These are phyloP conservation scores for Mucor velutinosus DNA, from an alignment of 371 early-diverging fungal species.

Conservation along the genomic window DNA sequence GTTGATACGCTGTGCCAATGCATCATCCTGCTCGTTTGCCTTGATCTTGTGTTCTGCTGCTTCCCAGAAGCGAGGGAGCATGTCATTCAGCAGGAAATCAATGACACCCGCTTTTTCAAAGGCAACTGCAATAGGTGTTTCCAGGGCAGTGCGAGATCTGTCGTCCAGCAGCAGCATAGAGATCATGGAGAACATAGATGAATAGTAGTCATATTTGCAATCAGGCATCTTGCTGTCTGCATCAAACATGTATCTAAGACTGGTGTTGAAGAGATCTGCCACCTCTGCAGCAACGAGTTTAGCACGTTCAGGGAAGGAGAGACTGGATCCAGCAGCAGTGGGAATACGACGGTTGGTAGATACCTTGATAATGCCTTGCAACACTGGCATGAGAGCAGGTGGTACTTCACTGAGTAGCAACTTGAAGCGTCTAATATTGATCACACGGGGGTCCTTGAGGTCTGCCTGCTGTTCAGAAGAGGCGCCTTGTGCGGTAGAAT, in stretches of 20 bases:
- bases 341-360: slow-evolving; percentile 59
- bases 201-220: slow-evolving; percentile 57
- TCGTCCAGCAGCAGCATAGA: slow-evolving; percentile 54
- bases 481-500: slow-evolving; percentile 28
- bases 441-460: slow-evolving; percentile 57
- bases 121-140: slow-evolving; percentile 67
- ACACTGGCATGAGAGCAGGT: slow-evolving; percentile 63
- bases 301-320: slow-evolving; percentile 47
- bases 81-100: slow-evolving; percentile 35
- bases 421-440: slow-evolving; percentile 69
- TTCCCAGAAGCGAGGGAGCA: slow-evolving; percentile 45
- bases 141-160: slow-evolving; percentile 64
- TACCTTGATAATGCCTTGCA: slow-evolving; percentile 74
- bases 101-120: slow-evolving; percentile 68
- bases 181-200: slow-evolving; percentile 52
- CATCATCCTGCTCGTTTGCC: slow-evolving; percentile 11
- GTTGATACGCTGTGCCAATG: slow-evolving; percentile 31
- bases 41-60: slow-evolving; percentile 26
- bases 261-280: slow-evolving; percentile 48
- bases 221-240: slow-evolving; percentile 18
- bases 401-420: slow-evolving; percentile 70
- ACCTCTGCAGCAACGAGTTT: slow-evolving; percentile 53
- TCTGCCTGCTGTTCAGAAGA: slow-evolving; percentile 23
- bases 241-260: slow-evolving; percentile 46
- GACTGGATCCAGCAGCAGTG: slow-evolving; percentile 23